Evolutionary conservation across 1,284 basidiomycete species (phyloP).

Genomic region (Puccinia brachypodii): DNA sequence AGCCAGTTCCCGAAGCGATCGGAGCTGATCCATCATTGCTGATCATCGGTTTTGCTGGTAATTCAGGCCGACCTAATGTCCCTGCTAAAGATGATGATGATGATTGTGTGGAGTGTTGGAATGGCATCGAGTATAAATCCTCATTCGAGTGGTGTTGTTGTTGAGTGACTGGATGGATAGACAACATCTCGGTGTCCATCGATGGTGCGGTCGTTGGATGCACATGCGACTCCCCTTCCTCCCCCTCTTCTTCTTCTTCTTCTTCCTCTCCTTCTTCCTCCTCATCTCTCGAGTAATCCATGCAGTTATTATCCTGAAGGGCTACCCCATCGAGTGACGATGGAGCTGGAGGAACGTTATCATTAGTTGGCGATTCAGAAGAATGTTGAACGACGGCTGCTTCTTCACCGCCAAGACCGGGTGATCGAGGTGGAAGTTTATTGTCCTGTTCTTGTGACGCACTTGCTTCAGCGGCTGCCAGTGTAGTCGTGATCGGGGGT

Average conservation of each 20-base stretch:
- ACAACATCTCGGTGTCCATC: no score
- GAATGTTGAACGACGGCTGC: neutral
- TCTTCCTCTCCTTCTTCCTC: neutral
- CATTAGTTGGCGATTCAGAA: no score
- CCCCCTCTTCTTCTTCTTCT: neutral
- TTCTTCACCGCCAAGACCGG: neutral
- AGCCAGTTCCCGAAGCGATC: no score
- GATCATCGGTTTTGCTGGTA: neutral
- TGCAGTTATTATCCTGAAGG: neutral
- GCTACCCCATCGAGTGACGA: slow-evolving; percentile 2
- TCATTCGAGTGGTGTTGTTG: neutral
- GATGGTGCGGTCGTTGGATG: neutral
- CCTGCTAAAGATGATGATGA: no score
- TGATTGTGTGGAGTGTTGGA: neutral
- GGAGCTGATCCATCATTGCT: neutral
- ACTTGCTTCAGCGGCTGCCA: neutral
- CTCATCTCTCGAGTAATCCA: no score
- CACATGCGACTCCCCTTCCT: neutral
- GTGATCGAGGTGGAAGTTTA: neutral
- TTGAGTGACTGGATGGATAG: neutral
- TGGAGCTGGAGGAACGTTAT: neutral
- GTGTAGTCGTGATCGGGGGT: slow-evolving; percentile 5
- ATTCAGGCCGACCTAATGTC: neutral
- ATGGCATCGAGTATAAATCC: neutral
- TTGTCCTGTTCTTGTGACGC: neutral